phyloP scores from a whole-genome alignment of 139 green algal species.

The Penium margaritaceum region DNA sequence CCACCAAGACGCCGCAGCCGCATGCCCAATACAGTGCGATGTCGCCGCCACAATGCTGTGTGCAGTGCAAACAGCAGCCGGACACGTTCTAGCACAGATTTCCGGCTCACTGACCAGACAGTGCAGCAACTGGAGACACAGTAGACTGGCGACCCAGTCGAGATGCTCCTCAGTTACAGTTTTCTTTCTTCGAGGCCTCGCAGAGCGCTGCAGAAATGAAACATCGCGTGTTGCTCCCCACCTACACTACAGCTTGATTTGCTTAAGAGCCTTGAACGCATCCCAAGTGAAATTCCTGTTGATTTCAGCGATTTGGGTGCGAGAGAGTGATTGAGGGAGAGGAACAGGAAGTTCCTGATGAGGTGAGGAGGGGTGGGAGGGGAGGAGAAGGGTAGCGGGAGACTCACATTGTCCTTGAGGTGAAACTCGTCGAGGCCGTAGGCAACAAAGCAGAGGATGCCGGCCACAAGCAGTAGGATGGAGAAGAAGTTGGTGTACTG shows the following conservation, averaged over 20 bases:
- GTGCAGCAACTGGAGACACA: no score
- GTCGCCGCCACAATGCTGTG: not conserved
- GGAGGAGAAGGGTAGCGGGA: not conserved
- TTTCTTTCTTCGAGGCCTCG: no score
- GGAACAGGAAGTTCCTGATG: not conserved
- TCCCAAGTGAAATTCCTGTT: no score
- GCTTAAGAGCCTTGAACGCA: no score
- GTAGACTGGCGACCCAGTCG: no score
- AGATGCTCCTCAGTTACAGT: no score
- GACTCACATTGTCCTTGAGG: slow-evolving; percentile 51
- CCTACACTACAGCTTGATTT: no score
- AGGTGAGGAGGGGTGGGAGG: not conserved
- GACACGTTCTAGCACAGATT: no score
- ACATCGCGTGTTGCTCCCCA: not conserved
- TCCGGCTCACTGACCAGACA: no score
- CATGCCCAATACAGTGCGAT: not conserved
- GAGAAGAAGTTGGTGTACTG: slow-evolving; percentile 62
- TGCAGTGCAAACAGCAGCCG: no score
- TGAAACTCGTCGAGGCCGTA: slow-evolving; percentile 62
- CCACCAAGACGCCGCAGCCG: not conserved
- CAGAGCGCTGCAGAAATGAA: no score
- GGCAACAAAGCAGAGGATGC: slow-evolving; percentile 50
- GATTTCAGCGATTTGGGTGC: no score
- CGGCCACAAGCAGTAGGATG: slow-evolving; percentile 54
- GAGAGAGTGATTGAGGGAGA: not conserved